A percentile compares a stretch with the other conserved stretches of the same genome.
Evolutionary conservation across 345 rosid genomes (phyloP).

Genomic region (Euclidium syriacum): DNA sequence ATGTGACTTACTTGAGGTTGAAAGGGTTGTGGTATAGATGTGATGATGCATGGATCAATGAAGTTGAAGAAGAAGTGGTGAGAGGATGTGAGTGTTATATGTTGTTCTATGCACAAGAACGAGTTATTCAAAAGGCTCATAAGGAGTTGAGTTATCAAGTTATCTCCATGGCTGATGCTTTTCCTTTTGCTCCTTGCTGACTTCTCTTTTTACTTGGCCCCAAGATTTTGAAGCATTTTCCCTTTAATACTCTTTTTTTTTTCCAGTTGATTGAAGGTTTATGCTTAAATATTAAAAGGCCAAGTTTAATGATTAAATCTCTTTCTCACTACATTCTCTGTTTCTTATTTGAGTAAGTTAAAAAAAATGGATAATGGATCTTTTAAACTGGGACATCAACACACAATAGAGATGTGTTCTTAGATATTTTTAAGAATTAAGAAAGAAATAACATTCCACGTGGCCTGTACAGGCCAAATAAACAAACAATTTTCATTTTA

Average conservation of each 20-base stretch:
- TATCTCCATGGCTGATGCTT: constrained; percentile 28
- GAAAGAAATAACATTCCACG: neutral
- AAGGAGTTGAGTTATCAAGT: constrained; percentile 34
- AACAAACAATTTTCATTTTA: neutral
- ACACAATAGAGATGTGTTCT: neutral
- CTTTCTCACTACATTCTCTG: neutral
- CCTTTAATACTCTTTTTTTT: constrained; percentile 7
- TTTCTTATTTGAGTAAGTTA: neutral
- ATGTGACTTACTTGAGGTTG: constrained; percentile 67
- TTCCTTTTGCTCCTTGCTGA: constrained; percentile 55
- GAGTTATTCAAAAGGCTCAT: constrained; percentile 34
- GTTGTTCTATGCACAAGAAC: constrained; percentile 85
- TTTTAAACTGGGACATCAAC: neutral
- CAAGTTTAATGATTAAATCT: constrained; percentile 12
- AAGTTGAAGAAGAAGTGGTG: constrained; percentile 77
- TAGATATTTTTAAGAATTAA: neutral
- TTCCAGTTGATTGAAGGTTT: constrained; percentile 23
- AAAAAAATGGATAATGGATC: neutral
- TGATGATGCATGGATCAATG: constrained; percentile 88
- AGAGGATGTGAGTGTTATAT: constrained; percentile 87
- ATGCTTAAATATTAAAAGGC: constrained; percentile 25
- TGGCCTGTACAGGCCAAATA: neutral
- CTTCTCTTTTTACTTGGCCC: constrained; percentile 29
- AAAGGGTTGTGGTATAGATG: constrained; percentile 83
- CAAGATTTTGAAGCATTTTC: constrained; percentile 25